These are phyloP conservation scores for Suillus americanus DNA, from an alignment of 768 basidiomycete genomes.

Conservation along the genomic window DNA sequence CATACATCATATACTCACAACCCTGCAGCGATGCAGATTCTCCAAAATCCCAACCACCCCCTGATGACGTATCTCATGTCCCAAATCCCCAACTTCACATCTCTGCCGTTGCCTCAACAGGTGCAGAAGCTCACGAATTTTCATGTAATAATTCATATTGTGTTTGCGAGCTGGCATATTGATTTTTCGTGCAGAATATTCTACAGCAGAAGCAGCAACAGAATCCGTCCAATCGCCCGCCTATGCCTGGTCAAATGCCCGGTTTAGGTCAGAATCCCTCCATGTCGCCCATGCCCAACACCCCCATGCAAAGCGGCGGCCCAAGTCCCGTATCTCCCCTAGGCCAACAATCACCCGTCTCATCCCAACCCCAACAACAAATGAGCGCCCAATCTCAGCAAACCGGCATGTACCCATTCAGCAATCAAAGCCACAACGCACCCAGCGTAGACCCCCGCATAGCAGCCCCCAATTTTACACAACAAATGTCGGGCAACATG, in stretches of 20 bases:
- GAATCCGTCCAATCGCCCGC: slow-evolving; percentile 24
- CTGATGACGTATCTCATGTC: slow-evolving; percentile 55
- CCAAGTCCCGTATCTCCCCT: slow-evolving; percentile 31
- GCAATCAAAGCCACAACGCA: slow-evolving; percentile 21
- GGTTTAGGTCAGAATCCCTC: slow-evolving; percentile 29
- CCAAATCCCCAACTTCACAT: slow-evolving; percentile 52
- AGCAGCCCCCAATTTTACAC: slow-evolving; percentile 25
- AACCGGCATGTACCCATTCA: slow-evolving; percentile 32
- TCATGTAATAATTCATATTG: slow-evolving; percentile 40
- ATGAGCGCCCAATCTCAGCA: slow-evolving; percentile 30
- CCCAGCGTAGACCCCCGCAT: slow-evolving; percentile 32
- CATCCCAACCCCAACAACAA: slow-evolving; percentile 28
- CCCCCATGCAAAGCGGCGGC: slow-evolving; percentile 24
- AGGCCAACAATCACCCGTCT: slow-evolving; percentile 27
- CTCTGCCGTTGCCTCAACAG: slow-evolving; percentile 52
- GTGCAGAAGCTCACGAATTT: slow-evolving; percentile 55
- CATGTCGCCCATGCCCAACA: slow-evolving; percentile 26
- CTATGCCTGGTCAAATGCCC: slow-evolving; percentile 25
- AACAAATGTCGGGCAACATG: slow-evolving; percentile 31
- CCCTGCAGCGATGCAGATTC: slow-evolving; percentile 41
- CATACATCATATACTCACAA: slow-evolving; percentile 26
- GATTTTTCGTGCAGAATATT: slow-evolving; percentile 7
- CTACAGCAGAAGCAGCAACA: slow-evolving; percentile 30
- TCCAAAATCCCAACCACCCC: slow-evolving; percentile 57
- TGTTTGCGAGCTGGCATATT: slow-evolving; percentile 9